phyloP scores from a whole-genome alignment of 495 filamentous ascomycete genomes.

The Haplographium delicatum region DNA sequence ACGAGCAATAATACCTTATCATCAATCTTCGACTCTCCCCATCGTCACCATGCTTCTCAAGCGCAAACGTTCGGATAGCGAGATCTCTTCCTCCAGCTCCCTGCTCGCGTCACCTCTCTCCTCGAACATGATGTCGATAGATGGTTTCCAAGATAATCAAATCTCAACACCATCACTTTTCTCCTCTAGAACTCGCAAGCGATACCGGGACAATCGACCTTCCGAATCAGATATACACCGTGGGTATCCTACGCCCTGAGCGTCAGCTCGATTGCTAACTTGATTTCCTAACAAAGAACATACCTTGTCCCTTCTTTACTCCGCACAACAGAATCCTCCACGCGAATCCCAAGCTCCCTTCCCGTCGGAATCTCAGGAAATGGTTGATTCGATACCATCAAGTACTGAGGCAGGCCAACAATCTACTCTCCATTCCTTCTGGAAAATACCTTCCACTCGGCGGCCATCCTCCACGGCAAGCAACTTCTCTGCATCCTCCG shows the following conservation, averaged over 20 bases:
- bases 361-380: background rate
- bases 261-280: background rate
- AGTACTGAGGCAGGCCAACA: constrained; percentile 9
- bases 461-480: constrained; percentile 12
- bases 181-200: constrained; percentile 21
- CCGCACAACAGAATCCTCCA: constrained; percentile 20
- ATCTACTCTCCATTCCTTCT: constrained; percentile 26
- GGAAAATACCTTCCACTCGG: constrained; percentile 9
- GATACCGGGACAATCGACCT: constrained; percentile 25
- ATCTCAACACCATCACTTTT: constrained; percentile 19
- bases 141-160: constrained; percentile 9
- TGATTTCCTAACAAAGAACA: constrained; percentile 19
- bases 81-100: constrained; percentile 20
- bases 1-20: too few species aligned
- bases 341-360: background rate
- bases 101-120: constrained; percentile 19
- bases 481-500: constrained; percentile 3
- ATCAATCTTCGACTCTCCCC: background rate
- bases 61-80: constrained; percentile 25
- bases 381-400: constrained; percentile 7
- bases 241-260: constrained; percentile 3
- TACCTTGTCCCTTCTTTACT: constrained; percentile 23
- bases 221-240: constrained; percentile 19
- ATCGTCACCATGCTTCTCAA: constrained; percentile 20
- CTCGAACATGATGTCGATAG: constrained; percentile 17